Evolutionary conservation across 23 red algal genomes (phyloP), one percentile per base, ranked within the genome.

Genomic region (Gracilaria vermiculophylla): DNA sequence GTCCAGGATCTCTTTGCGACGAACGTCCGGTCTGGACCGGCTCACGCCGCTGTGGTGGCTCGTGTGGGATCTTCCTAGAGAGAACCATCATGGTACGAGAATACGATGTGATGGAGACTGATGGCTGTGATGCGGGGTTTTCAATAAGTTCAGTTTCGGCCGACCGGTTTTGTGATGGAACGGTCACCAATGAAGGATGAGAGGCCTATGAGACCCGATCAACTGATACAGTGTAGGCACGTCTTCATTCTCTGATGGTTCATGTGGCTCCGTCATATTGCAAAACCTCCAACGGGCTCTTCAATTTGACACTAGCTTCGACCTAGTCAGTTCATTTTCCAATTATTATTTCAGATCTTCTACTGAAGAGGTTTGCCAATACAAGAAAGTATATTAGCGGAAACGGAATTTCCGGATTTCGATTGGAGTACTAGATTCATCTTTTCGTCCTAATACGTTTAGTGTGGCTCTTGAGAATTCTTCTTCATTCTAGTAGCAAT

Each of bases 221-320:
- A 13, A 73, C 42, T 20, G 40, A 73, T 20, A 73, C 40, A n/a
- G 40, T 73, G 23, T 73, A 27, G 6, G 32, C 39, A 17, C 44
- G 40, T 45, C 37, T 19, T 15, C 47, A 15, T 16, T 16, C 11
- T 20, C 3, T 5, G 37, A 48, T 47, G 1, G 40, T 73, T n/a
- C 0, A 73, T 40, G 6, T 36, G 44, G 2, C 47, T 36, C 8
- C 13, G 21, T 12, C 23, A 7, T 0, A 19, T 1, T 5, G 29
- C 8, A 11, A 83, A 1, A 67, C 79, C 57, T 83, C 9, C 49
- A 24, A 83, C 9, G 55, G 40, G 0, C 58, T 58, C 1, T 56
- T 66, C 9, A 58, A 48, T 0, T 83, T 83, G 58, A 28, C n/a
- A 83, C 17, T 9, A 83, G 57, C 79, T n/a, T n/a, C n/a, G n/a